Evolutionary conservation across 768 basidiomycete genomes (phyloP).

Genomic region (Termitomyces sp.): DNA sequence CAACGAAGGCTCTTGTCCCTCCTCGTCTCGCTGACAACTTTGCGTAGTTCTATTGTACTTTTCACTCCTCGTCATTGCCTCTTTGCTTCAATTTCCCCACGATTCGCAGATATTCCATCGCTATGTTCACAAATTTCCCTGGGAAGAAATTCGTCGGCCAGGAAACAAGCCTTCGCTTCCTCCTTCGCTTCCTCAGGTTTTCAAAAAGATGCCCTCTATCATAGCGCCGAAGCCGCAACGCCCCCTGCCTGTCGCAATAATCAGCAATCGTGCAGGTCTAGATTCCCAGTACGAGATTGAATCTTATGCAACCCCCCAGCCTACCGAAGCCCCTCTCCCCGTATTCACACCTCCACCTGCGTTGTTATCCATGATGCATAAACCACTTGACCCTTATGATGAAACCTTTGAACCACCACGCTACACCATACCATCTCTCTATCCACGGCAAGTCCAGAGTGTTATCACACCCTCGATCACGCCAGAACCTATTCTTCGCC

Average conservation of each 20-base stretch:
- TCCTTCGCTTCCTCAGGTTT: slow-evolving; percentile 25
- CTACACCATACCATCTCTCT: slow-evolving; percentile 21
- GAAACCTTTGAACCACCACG: slow-evolving; percentile 8
- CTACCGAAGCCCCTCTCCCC: slow-evolving; percentile 13
- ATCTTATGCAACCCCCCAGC: slow-evolving; percentile 29
- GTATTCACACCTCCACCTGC: slow-evolving; percentile 14
- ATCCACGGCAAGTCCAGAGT: slow-evolving; percentile 23
- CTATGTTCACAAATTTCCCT: slow-evolving; percentile 40
- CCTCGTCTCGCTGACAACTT: slow-evolving; percentile 1
- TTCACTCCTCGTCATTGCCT: slow-evolving; percentile 36
- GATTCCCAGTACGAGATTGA: slow-evolving; percentile 43
- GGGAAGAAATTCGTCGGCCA: slow-evolving; percentile 19
- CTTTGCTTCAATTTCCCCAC: slow-evolving; percentile 34
- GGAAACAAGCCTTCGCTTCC: slow-evolving; percentile 13
- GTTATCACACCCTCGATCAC: slow-evolving; percentile 5
- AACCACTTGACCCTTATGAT: slow-evolving; percentile 2
- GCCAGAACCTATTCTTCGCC: background rate
- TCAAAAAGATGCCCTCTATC: slow-evolving; percentile 32
- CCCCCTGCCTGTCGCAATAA: slow-evolving; percentile 26
- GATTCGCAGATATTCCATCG: slow-evolving; percentile 48
- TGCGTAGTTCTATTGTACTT: slow-evolving; percentile 54
- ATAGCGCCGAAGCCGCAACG: slow-evolving; percentile 39
- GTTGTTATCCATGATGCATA: slow-evolving; percentile 5
- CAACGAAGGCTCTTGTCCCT: background rate
- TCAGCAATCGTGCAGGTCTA: slow-evolving; percentile 33